Evolutionary conservation across 139 green algal species (phyloP).

Genomic region (Pseudopediastrum boryanum): DNA sequence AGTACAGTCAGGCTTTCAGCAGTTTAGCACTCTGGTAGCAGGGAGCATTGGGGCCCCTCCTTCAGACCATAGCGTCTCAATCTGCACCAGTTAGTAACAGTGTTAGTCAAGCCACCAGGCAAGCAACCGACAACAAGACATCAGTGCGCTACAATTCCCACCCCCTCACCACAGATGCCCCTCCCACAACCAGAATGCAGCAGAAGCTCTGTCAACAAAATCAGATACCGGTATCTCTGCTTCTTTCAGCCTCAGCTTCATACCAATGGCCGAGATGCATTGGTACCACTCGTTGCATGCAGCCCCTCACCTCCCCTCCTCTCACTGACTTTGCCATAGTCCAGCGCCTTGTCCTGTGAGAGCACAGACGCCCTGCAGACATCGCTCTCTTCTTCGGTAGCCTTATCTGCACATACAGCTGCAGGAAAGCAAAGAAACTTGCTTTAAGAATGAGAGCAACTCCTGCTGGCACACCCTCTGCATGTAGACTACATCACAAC

Average conservation of each 20-base stretch:
- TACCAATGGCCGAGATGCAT: background rate
- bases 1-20: background rate
- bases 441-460: too few species aligned
- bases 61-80: background rate
- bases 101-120: background rate
- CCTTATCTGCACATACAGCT: constrained; percentile 11
- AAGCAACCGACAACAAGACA: too few species aligned
- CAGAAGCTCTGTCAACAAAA: background rate
- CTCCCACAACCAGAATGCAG: background rate
- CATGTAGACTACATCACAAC: too few species aligned
- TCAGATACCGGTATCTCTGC: background rate
- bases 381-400: constrained; percentile 7
- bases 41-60: background rate
- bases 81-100: background rate
- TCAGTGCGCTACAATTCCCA: too few species aligned
- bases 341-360: background rate
- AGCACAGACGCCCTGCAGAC: constrained; percentile 14
- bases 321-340: constrained; percentile 15
- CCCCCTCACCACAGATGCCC: too few species aligned
- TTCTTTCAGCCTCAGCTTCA: background rate
- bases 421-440: too few species aligned
- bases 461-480: too few species aligned
- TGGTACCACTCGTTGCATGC: background rate
- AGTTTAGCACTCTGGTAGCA: background rate
- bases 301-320: constrained; percentile 2